phyloP scores from a whole-genome alignment of 2,329 filamentous ascomycete species.

The Didymella glomerata region DNA sequence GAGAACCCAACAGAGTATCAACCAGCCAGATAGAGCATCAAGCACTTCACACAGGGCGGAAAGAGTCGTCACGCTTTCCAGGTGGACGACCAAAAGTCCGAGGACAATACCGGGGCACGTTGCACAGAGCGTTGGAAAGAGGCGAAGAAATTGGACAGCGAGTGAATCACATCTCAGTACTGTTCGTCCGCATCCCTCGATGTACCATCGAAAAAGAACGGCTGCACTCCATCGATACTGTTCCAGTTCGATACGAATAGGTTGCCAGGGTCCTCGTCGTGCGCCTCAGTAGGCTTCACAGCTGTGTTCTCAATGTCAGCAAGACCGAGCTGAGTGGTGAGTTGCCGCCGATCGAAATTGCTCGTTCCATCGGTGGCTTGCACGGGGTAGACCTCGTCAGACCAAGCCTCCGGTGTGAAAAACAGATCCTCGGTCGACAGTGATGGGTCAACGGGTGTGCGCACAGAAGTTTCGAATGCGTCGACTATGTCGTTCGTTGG shows the following conservation, averaged over 20 bases:
- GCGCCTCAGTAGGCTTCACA: no score
- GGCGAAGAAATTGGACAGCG: no score
- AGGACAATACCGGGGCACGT: no score
- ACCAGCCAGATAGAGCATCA: no score
- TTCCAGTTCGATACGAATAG: conserved; percentile 9
- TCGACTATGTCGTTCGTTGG: not conserved
- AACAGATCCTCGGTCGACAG: not conserved
- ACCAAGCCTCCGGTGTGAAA: not conserved
- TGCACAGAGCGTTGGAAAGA: no score
- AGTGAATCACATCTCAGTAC: not conserved
- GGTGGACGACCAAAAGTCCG: not conserved
- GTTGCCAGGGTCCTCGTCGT: not conserved
- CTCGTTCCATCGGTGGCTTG: not conserved
- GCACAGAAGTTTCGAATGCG: no score
- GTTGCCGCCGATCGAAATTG: not conserved
- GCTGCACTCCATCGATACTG: not conserved
- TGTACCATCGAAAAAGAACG: not conserved
- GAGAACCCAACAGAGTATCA: no score
- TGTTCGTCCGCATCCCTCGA: no score
- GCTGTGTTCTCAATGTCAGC: not conserved
- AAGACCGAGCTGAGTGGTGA: not conserved
- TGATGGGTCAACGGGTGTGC: conserved; percentile 1
- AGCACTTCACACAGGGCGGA: no score
- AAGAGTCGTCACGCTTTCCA: not conserved
- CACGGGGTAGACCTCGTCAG: not conserved